phyloP scores from a whole-genome alignment of 2,329 filamentous ascomycete genomes.

The Colletotrichum brevisporum region DNA sequence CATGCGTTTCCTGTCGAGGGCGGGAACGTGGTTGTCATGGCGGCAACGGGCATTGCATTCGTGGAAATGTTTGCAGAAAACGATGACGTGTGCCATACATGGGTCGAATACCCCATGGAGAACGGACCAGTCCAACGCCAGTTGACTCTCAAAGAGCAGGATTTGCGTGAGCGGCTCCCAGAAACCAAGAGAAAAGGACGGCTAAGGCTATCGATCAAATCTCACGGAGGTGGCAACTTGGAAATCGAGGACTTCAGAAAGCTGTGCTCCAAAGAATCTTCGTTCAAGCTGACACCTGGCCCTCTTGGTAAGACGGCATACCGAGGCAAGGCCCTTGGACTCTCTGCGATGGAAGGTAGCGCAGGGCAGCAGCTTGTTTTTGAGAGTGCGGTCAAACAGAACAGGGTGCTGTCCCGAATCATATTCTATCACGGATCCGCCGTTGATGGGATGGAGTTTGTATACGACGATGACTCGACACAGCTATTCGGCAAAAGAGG shows the following conservation, averaged over 20 bases:
- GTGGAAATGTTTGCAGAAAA: slow-evolving; percentile 85
- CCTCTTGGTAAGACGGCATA: slow-evolving; percentile 78
- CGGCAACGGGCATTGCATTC: slow-evolving; percentile 85
- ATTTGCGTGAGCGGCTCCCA: slow-evolving; percentile 79
- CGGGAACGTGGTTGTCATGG: slow-evolving; percentile 81
- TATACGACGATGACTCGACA: slow-evolving; percentile 87
- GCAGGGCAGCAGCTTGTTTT: slow-evolving; percentile 81
- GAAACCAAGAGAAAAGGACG: slow-evolving; percentile 79
- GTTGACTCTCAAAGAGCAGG: slow-evolving; percentile 80
- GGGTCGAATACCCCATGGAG: slow-evolving; percentile 83
- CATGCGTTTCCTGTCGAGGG: slow-evolving; percentile 90
- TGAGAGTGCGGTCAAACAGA: slow-evolving; percentile 75
- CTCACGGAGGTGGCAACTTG: slow-evolving; percentile 79
- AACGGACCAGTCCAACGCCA: slow-evolving; percentile 77
- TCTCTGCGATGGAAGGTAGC: slow-evolving; percentile 78
- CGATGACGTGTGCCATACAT: slow-evolving; percentile 84
- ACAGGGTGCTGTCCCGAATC: slow-evolving; percentile 81
- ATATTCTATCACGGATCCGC: slow-evolving; percentile 79
- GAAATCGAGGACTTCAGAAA: slow-evolving; percentile 83
- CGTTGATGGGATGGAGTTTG: slow-evolving; percentile 90
- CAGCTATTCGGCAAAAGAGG: slow-evolving; percentile 90
- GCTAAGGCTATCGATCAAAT: slow-evolving; percentile 81
- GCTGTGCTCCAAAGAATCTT: slow-evolving; percentile 79
- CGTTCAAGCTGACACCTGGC: slow-evolving; percentile 78
- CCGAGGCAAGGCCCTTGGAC: slow-evolving; percentile 80